These are phyloP conservation scores for Tricholoma matsutake DNA, from an alignment of 768 basidiomycete genomes.

Conservation along the genomic window DNA sequence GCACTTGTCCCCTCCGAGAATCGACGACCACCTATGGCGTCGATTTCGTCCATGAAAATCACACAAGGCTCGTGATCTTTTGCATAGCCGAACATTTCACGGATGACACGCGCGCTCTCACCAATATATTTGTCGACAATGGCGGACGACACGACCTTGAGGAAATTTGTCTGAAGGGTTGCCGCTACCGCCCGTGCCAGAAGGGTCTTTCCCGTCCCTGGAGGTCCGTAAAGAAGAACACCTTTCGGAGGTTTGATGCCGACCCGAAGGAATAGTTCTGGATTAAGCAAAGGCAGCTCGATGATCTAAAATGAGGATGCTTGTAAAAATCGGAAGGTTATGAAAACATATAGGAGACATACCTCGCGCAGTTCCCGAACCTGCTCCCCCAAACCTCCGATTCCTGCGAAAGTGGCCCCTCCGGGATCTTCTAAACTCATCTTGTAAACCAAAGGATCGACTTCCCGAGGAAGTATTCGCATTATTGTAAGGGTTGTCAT, in stretches of 20 bases:
- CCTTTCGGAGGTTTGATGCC: slow-evolving; percentile 97
- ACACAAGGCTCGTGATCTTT: slow-evolving; percentile 97
- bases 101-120: slow-evolving; percentile 91
- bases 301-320: slow-evolving; percentile 61
- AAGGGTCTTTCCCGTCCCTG: slow-evolving; percentile 95
- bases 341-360: slow-evolving; percentile 19
- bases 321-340: background rate
- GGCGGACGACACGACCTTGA: slow-evolving; percentile 97
- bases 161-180: slow-evolving; percentile 91
- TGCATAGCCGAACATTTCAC: slow-evolving; percentile 99
- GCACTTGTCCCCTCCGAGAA: slow-evolving; percentile 96
- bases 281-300: slow-evolving; percentile 90
- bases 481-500: slow-evolving; percentile 99
- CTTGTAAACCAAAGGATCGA: slow-evolving; percentile 98
- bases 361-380: slow-evolving; percentile 96
- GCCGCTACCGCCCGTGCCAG: slow-evolving; percentile 96
- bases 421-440: slow-evolving; percentile 99
- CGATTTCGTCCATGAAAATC: slow-evolving; percentile 98
- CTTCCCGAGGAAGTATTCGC: slow-evolving; percentile 96
- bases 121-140: slow-evolving; percentile 99
- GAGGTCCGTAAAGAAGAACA: slow-evolving; percentile 93
- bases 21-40: slow-evolving; percentile 89
- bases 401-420: slow-evolving; percentile 92
- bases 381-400: slow-evolving; percentile 94
- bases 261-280: slow-evolving; percentile 92